Evolutionary conservation across 1,284 basidiomycete species (phyloP).

Genomic region (Ustilago esculenta): DNA sequence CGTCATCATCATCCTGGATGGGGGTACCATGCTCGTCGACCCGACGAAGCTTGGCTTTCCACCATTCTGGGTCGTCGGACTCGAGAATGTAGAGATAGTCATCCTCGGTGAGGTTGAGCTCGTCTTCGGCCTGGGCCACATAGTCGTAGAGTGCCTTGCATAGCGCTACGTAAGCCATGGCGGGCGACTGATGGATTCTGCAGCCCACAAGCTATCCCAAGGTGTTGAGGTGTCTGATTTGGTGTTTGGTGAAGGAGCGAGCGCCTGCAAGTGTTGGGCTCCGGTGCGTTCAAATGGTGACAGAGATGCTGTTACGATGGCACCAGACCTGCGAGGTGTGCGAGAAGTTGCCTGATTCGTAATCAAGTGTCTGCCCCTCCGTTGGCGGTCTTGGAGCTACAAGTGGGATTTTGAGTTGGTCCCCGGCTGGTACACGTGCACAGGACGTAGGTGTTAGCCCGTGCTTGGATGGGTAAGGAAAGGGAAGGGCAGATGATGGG

Average conservation of each 20-base stretch:
- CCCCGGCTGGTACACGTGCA: too few relatives aligned
- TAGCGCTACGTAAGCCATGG: conserved; percentile 65
- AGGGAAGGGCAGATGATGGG: background rate
- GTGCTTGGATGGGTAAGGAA: too few relatives aligned
- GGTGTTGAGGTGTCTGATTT: background rate
- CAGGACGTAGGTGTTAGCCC: too few relatives aligned
- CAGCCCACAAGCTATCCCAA: background rate
- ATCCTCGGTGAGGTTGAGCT: conserved; percentile 63
- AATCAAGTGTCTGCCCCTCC: too few relatives aligned
- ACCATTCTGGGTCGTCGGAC: conserved; percentile 64
- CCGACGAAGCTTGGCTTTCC: conserved; percentile 60
- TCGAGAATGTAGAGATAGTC: conserved; percentile 65
- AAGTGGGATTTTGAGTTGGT: too few relatives aligned
- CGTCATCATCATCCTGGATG: conserved; percentile 36
- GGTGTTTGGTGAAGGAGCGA: too few relatives aligned
- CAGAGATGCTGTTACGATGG: too few relatives aligned
- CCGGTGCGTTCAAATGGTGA: too few relatives aligned
- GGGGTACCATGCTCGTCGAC: conserved; percentile 40
- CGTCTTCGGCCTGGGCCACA: conserved; percentile 63
- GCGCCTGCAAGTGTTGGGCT: too few relatives aligned
- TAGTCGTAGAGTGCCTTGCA: conserved; percentile 66
- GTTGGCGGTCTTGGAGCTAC: too few relatives aligned
- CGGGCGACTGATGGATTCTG: conserved; percentile 2
- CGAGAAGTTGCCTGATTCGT: too few relatives aligned
- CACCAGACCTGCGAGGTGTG: too few relatives aligned